These are phyloP conservation scores for Eudorina sp. DNA, from an alignment of 139 green algal genomes.

Conservation along the genomic window DNA sequence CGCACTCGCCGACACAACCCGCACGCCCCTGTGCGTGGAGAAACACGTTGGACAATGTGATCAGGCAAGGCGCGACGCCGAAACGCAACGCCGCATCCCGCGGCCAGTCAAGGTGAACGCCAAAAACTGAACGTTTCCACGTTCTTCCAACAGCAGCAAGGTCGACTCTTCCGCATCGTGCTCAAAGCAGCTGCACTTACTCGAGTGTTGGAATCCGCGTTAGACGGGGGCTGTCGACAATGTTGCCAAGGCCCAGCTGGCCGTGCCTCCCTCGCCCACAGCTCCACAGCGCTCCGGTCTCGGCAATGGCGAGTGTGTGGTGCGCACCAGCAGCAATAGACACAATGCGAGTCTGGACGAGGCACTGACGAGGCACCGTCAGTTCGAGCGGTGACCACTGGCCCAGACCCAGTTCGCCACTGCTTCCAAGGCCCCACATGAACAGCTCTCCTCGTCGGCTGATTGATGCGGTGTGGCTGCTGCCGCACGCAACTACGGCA, in stretches of 20 bases:
- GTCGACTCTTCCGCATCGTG: no score
- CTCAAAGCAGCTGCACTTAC: no score
- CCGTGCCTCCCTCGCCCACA: slow-evolving; percentile 80
- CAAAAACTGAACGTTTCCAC: no score
- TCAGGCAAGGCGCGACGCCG: no score
- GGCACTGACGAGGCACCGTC: slow-evolving; percentile 34
- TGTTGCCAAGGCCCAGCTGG: slow-evolving; percentile 75
- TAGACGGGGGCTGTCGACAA: slow-evolving; percentile 70
- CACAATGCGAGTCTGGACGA: slow-evolving; percentile 72
- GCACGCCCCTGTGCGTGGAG: slow-evolving; percentile 62
- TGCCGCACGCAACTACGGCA: slow-evolving; percentile 80
- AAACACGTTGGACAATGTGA: no score
- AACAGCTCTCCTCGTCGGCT: slow-evolving; percentile 81
- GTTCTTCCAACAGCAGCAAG: no score
- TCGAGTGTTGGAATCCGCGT: slow-evolving; percentile 15
- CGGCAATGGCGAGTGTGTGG: slow-evolving; percentile 86
- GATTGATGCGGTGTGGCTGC: slow-evolving; percentile 73
- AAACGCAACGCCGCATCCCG: no score
- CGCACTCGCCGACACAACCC: slow-evolving; percentile 77
- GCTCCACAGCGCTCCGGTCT: slow-evolving; percentile 79
- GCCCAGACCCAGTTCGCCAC: slow-evolving; percentile 83
- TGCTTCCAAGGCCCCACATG: slow-evolving; percentile 84
- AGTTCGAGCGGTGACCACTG: slow-evolving; percentile 78
- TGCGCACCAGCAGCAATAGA: slow-evolving; percentile 76
- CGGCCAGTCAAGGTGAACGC: no score